A percentile compares a stretch with the other conserved stretches of the same genome.
These are phyloP conservation scores for Microglena sp. DNA, from an alignment of 139 green algal genomes.

Conservation along the genomic window DNA sequence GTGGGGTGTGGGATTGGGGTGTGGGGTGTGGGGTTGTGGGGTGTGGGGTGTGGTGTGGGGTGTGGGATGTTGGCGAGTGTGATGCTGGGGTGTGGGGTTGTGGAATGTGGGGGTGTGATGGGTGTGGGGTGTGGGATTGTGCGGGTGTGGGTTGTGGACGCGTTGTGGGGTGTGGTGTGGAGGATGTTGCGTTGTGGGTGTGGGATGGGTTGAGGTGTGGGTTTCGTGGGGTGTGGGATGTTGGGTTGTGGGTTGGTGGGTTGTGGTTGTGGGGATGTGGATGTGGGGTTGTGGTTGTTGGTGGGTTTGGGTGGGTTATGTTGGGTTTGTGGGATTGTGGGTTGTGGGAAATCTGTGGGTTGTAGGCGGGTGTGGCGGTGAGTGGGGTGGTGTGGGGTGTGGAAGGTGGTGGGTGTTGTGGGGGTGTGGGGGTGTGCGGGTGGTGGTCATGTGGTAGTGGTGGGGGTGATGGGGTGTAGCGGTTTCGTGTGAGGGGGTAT, in stretches of 20 bases:
- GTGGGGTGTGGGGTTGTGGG: too few relatives aligned
- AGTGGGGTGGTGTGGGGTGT: neutral
- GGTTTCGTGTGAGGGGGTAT: too few relatives aligned
- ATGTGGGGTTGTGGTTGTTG: neutral
- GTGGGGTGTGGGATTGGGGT: too few relatives aligned
- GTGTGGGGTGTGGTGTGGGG: too few relatives aligned
- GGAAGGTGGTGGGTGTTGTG: neutral
- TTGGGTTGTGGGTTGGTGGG: neutral
- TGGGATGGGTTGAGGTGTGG: neutral
- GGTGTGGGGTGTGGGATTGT: neutral
- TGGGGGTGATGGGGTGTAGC: too few relatives aligned
- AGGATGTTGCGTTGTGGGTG: neutral
- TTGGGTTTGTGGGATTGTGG: neutral
- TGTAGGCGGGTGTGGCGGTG: neutral
- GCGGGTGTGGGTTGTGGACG: too few relatives aligned
- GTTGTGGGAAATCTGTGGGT: neutral
- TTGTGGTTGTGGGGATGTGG: constrained; percentile 9
- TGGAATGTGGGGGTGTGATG: neutral
- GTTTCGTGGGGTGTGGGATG: neutral
- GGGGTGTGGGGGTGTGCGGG: too few relatives aligned
- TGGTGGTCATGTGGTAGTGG: too few relatives aligned
- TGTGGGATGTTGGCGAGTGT: too few relatives aligned
- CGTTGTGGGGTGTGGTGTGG: neutral
- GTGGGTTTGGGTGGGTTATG: neutral
- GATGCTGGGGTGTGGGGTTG: too few relatives aligned